Base-by-base conservation (phyloP, 768 basidiomycete species). In the Amanita pallidorosea region DNA sequence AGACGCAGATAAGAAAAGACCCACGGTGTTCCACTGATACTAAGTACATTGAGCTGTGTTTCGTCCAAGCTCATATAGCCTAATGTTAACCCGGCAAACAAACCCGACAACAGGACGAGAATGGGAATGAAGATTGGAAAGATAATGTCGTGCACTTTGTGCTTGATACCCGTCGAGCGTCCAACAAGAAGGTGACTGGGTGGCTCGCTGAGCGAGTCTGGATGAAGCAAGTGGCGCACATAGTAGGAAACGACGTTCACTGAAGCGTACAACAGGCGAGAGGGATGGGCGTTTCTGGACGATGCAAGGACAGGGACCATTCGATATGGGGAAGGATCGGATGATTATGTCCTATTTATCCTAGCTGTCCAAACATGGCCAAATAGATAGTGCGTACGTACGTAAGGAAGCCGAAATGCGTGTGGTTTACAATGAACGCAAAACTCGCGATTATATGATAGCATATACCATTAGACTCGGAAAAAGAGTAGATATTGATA, bases 1-100 rank as follows among this genome's bases (percentile, higher is more conserved):
- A 23, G 17, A 42, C 36, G 49, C 33, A 37, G n/a, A 52, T 31
- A 49, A 4, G 18, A 33, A 20, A 47, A 27, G 17, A 63, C 86
- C 53, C 58, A 89, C 87, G 84, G 75, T 20, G 86, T 88, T 13
- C 92, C 92, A 50, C 85, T 85, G 54, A 90, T 83, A 55, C 83
- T 81, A 18, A 95, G 68, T 2, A 95, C 92, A 61, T 85, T 83
- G 38, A 95, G 77, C 72, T 93, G 90, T 36, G 91, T 93, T 65
- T 87, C 87, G 66, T 95, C 91, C 63, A 94, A 75, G 57, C 84
- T 87, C 86, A 94, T 92, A 65, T 90, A 93, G 31, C 91, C 91
- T 42, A 94, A 71, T 52, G 92, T 94, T 57, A 93, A 72, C 65
- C 92, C 88, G 74, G 90, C 90, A 77, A 93, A 92, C 53, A 91